Conservation (phyloP, 257 asterid genomes). For the Solanum sejunctum region DNA sequence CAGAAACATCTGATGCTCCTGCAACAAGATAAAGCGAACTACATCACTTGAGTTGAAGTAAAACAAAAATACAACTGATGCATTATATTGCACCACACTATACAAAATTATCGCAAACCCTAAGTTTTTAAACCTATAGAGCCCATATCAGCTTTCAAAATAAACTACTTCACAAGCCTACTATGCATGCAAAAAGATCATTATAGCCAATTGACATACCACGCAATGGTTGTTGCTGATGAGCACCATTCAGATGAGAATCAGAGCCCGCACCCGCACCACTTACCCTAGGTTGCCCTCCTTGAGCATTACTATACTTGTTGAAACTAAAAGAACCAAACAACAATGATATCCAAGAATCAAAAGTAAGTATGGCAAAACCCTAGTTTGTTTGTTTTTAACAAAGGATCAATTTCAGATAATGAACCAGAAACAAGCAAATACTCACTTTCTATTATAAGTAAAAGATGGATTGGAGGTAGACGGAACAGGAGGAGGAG, state of each 20-base stretch:
- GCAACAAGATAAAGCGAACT: background rate
- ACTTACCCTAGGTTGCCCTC: slow-evolving; percentile 32
- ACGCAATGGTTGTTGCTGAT: slow-evolving; percentile 24
- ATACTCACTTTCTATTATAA: slow-evolving; percentile 12
- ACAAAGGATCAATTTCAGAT: background rate
- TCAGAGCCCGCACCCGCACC: slow-evolving; percentile 17
- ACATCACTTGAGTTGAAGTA: background rate
- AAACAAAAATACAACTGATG: background rate
- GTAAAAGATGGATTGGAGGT: slow-evolving; percentile 6
- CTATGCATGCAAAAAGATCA: background rate
- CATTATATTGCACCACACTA: background rate
- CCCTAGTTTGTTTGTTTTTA: background rate
- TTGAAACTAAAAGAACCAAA: slow-evolving; percentile 16
- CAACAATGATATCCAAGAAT: background rate
- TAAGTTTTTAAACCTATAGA: background rate
- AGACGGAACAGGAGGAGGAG: slow-evolving; percentile 10
- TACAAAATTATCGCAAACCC: background rate
- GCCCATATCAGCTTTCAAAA: background rate
- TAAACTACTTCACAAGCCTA: background rate
- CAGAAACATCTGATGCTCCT: slow-evolving; percentile 33
- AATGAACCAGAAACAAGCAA: background rate
- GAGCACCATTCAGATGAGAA: slow-evolving; percentile 50
- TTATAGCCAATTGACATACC: slow-evolving; percentile 11
- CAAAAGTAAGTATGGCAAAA: background rate
- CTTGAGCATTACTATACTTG: slow-evolving; percentile 46